Conservation (phyloP, 257 asterid species). For the Plectranthus barbatus region DNA sequence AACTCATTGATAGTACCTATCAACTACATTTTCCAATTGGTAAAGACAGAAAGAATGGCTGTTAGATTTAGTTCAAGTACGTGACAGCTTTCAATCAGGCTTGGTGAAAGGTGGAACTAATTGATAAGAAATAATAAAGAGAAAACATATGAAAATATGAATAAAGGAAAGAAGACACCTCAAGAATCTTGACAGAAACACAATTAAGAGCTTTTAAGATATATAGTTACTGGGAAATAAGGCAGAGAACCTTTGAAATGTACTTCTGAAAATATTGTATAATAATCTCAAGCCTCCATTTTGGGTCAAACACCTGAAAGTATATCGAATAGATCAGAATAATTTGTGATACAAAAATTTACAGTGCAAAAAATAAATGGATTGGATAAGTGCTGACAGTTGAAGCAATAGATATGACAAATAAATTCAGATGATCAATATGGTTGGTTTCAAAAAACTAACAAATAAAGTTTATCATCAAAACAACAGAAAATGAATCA, state of each 20-base stretch:
- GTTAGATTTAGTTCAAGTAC: not conserved
- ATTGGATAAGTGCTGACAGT: not conserved
- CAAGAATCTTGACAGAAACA: not conserved
- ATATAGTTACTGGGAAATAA: not conserved
- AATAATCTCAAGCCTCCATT: constrained; percentile 55
- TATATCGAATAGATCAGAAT: not conserved
- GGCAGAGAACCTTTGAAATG: constrained; percentile 51
- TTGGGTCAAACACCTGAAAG: constrained; percentile 64
- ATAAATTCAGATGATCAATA: not conserved
- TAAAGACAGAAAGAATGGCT: not conserved
- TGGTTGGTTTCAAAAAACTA: not conserved
- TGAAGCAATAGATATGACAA: not conserved
- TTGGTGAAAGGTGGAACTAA: not conserved
- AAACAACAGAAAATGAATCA: not conserved
- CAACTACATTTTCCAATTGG: too few species aligned
- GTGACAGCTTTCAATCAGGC: not conserved
- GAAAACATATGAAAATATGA: not conserved
- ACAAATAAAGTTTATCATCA: not conserved
- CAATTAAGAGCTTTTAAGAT: constrained; percentile 4
- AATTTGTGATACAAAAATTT: not conserved
- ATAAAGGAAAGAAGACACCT: constrained; percentile 2
- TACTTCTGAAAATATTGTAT: constrained; percentile 76
- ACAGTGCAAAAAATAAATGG: not conserved
- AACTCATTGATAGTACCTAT: too few species aligned
- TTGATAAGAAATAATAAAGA: not conserved